Conservation (phyloP, 2,329 filamentous ascomycete species). For the Botrytis sinoallii region DNA sequence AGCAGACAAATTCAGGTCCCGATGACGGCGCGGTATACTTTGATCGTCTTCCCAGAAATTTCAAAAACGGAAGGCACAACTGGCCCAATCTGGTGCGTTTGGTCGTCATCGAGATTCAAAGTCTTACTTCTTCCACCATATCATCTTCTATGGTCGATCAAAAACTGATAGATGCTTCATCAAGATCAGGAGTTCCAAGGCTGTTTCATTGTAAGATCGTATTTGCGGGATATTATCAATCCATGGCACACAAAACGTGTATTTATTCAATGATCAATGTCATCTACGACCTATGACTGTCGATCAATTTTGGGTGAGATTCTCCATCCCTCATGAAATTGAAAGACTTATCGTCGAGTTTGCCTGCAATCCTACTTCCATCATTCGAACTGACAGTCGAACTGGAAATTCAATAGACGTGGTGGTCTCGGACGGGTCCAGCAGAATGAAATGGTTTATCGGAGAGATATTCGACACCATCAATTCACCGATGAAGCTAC, state of each 20-base stretch:
- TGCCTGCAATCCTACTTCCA: too few relatives aligned
- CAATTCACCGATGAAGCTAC: background rate
- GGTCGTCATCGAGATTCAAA: background rate
- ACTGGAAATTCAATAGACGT: background rate
- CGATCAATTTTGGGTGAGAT: background rate
- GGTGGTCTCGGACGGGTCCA: background rate
- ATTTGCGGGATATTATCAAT: background rate
- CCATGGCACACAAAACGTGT: background rate
- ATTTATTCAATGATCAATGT: background rate
- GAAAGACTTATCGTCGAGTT: background rate
- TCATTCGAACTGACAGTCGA: background rate
- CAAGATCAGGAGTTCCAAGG: background rate
- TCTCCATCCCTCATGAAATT: too few relatives aligned
- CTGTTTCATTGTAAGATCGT: background rate
- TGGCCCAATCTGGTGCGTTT: background rate
- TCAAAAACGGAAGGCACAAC: background rate
- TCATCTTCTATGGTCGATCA: background rate
- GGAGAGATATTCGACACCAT: background rate
- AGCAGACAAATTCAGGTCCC: background rate
- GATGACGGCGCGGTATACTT: background rate
- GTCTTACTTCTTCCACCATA: background rate
- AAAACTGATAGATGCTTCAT: constrained; percentile 3
- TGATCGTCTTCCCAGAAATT: background rate
- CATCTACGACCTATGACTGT: background rate
- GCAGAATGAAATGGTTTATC: background rate